phyloP scores from a whole-genome alignment of 2,329 filamentous ascomycete genomes.

The Ophiognomonia clavigignenti-juglandacearum region DNA sequence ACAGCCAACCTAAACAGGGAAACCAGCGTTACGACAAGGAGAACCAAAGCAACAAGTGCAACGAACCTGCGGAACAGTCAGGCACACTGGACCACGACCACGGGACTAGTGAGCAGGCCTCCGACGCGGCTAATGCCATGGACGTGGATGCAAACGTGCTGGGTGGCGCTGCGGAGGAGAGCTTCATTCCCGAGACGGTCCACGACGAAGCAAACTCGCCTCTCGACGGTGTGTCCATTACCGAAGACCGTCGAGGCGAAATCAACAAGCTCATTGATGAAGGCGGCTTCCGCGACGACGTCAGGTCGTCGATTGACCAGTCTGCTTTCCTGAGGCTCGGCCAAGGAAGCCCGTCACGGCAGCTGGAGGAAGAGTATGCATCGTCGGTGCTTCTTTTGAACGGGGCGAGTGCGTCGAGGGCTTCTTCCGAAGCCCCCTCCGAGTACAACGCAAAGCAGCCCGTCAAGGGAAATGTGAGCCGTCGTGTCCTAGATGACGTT shows the following conservation, averaged over 20 bases:
- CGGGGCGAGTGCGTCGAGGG: not conserved
- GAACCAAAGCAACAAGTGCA: constrained; percentile 18
- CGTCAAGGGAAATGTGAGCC: constrained; percentile 1
- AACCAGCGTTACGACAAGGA: not conserved
- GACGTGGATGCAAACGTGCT: not conserved
- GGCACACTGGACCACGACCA: constrained; percentile 1
- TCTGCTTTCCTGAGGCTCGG: constrained; percentile 18
- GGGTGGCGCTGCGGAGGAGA: constrained; percentile 16
- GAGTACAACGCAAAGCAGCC: constrained; percentile 10
- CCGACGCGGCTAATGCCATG: not conserved
- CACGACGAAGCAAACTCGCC: constrained; percentile 10
- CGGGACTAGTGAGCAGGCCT: constrained; percentile 16
- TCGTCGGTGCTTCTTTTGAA: constrained; percentile 4
- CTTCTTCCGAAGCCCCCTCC: constrained; percentile 9
- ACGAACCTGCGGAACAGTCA: constrained; percentile 19
- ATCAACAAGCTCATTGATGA: constrained; percentile 42
- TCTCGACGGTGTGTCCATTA: constrained; percentile 22
- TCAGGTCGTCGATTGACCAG: constrained; percentile 32
- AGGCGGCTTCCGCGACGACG: constrained; percentile 40
- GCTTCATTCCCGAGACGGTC: constrained; percentile 20
- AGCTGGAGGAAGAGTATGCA: constrained; percentile 20
- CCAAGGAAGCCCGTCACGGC: constrained; percentile 24
- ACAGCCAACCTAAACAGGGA: constrained; percentile 8
- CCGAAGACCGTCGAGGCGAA: constrained; percentile 29
- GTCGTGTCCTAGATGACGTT: not conserved